Evolutionary conservation across 805 yeast genomes (phyloP), one percentile per base, ranked within the genome.

Genomic region (Wickerhamiella galacta): DNA sequence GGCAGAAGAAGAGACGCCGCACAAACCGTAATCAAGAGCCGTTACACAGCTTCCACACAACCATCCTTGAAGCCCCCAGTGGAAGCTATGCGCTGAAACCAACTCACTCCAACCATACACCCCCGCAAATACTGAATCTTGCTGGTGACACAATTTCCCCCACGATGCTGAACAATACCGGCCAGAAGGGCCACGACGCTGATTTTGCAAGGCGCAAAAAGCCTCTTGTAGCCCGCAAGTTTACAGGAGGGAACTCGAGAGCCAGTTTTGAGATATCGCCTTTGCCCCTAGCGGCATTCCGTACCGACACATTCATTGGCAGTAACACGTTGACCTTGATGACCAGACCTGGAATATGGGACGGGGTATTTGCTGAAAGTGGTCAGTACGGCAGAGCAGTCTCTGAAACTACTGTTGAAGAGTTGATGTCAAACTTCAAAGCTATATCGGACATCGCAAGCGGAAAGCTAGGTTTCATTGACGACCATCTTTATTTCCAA

Each of bases 261-360:
- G 6, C 14, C 4, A 8, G 12, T 4, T 27, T 27, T 11, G 21
- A 15, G 4, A 4, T 27, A 5, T 17, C 21, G 14, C 30, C 30
- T 6, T 4, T 27, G 10, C 14, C 21, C 9, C 7, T 12, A 5
- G 4, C 15, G 10, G 14, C 7, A 5, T 24, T 33, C 10, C 9
- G 28, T 6, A 19, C 6, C 15, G 3, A 24, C 5, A 41, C 45
- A 2, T 41, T 41, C 20, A 11, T 36, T 2, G 45, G 45, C 9
- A 35, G 40, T 20, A 39, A 39, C 21, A 17, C 28, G 6, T 26
- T 40, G 16, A 36, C 33, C 2, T 20, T 40, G 14, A 25, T 36
- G 1, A 14, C 20, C 10, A 15, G 16, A 1, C 34, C 33, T 6
- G 29, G 30, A n/a, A 12, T 27, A 3, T 40, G 39, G 39, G 28